phyloP scores from a whole-genome alignment of 129 eudicot genomes.

The Artemisia tridentata region DNA sequence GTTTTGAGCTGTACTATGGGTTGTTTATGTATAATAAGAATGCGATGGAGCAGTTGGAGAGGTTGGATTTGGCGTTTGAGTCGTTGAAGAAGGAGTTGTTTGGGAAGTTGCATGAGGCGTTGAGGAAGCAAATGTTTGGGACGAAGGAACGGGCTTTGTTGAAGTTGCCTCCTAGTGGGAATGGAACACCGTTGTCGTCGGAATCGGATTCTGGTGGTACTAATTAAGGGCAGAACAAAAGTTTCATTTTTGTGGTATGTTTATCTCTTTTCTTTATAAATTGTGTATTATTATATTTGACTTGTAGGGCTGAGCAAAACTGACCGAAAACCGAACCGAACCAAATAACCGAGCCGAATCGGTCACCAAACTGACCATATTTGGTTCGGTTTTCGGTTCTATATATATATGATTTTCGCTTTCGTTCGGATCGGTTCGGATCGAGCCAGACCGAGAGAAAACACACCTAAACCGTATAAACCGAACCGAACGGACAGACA shows the following conservation, averaged over 20 bases:
- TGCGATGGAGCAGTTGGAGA: constrained; percentile 80
- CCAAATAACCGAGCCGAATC: too few relatives aligned
- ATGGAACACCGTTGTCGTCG: constrained; percentile 27
- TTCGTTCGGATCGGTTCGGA: too few relatives aligned
- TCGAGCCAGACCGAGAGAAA: too few relatives aligned
- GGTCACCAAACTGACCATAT: too few relatives aligned
- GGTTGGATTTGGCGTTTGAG: constrained; percentile 78
- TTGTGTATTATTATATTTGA: not conserved
- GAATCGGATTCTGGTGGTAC: constrained; percentile 23
- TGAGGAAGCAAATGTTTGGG: constrained; percentile 84
- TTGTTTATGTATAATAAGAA: constrained; percentile 88
- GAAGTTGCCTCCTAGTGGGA: constrained; percentile 47
- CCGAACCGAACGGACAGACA: too few relatives aligned
- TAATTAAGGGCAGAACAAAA: not conserved
- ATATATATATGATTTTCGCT: too few relatives aligned
- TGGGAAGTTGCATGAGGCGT: constrained; percentile 63
- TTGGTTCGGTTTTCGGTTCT: too few relatives aligned
- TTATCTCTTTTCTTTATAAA: not conserved
- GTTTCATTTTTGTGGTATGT: constrained; percentile 27
- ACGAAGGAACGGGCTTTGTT: constrained; percentile 38
- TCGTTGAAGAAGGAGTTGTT: constrained; percentile 75
- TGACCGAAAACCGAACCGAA: too few relatives aligned
- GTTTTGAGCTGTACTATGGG: constrained; percentile 89
- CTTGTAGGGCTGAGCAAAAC: not conserved
- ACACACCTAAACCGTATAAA: too few relatives aligned